Percentiles rank a stretch among this genome's conserved stretches.
phyloP scores from a whole-genome alignment of 352 stramenopile genomes.

The Achlya hypogyna region DNA sequence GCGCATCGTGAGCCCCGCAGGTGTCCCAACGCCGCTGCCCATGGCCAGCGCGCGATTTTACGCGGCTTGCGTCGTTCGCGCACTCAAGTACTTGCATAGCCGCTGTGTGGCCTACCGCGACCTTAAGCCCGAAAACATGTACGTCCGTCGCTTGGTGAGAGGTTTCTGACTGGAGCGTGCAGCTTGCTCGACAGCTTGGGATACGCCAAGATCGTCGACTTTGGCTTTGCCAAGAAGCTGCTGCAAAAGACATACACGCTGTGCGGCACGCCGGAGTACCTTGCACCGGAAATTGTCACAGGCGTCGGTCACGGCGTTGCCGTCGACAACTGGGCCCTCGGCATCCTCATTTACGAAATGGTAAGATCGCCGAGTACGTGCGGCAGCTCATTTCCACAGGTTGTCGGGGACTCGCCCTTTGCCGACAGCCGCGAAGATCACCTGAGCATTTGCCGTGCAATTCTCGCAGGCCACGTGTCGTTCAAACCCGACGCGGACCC shows the following conservation, averaged over 20 bases:
- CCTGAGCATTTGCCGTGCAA: constrained; percentile 29
- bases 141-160: constrained; percentile 85
- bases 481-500: constrained; percentile 29
- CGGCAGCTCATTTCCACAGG: constrained; percentile 44
- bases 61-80: constrained; percentile 22
- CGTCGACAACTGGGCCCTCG: constrained; percentile 85
- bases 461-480: constrained; percentile 24
- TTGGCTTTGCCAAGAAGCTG: constrained; percentile 91
- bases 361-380: too few relatives aligned
- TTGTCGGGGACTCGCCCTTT: constrained; percentile 30
- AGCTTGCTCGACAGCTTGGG: constrained; percentile 90
- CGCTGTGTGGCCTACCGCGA: constrained; percentile 63
- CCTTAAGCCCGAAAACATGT: constrained; percentile 86
- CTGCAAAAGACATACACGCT: constrained; percentile 86
- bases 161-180: constrained; percentile 92
- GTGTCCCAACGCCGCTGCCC: constrained; percentile 11
- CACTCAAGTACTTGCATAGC: constrained; percentile 52
- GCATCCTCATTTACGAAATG: constrained; percentile 86
- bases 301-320: constrained; percentile 70
- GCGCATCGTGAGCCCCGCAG: constrained; percentile 15
- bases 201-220: constrained; percentile 90
- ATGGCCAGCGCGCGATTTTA: constrained; percentile 20
- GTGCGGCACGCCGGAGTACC: constrained; percentile 90
- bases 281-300: constrained; percentile 90
- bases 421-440: constrained; percentile 27